A percentile compares a stretch with the other conserved stretches of the same genome.
Evolutionary conservation across 352 stramenopile genomes (phyloP).

Genomic region (Phytopythium aichiense): DNA sequence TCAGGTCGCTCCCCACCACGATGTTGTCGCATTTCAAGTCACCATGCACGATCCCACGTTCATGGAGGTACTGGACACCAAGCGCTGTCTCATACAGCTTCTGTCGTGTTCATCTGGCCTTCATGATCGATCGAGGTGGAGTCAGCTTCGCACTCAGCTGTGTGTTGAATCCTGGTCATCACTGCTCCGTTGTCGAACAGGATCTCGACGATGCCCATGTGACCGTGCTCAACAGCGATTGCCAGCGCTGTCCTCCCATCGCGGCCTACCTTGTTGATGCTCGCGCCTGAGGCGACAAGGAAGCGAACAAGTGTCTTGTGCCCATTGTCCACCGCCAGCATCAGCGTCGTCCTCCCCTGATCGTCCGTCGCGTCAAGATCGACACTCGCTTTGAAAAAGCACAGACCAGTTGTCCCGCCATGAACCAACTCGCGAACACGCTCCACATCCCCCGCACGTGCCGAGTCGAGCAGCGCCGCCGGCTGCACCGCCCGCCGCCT

Average conservation of each 20-base stretch:
- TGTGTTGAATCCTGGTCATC: constrained; percentile 24
- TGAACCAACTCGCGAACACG: no score
- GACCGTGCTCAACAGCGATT: not conserved
- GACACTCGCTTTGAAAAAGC: not conserved
- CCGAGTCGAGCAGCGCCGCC: no score
- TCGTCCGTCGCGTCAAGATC: not conserved
- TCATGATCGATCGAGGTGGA: no score
- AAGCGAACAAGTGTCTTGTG: not conserved
- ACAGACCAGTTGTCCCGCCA: no score
- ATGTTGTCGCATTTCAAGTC: constrained; percentile 71
- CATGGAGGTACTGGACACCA: constrained; percentile 38
- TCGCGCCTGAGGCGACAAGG: no score
- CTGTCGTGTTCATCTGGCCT: no score
- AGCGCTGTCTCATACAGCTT: constrained; percentile 28
- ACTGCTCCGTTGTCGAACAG: no score
- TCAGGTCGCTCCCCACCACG: constrained; percentile 42
- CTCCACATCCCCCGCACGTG: no score
- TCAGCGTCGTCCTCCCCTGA: not conserved
- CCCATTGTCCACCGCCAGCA: not conserved
- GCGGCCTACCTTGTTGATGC: not conserved
- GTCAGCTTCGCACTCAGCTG: no score
- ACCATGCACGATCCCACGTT: constrained; percentile 24
- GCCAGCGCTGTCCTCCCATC: not conserved
- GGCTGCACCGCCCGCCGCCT: no score
- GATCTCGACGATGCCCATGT: no score